Conservation (phyloP, 2,329 filamentous ascomycete genomes). For the Phoma sp. region DNA sequence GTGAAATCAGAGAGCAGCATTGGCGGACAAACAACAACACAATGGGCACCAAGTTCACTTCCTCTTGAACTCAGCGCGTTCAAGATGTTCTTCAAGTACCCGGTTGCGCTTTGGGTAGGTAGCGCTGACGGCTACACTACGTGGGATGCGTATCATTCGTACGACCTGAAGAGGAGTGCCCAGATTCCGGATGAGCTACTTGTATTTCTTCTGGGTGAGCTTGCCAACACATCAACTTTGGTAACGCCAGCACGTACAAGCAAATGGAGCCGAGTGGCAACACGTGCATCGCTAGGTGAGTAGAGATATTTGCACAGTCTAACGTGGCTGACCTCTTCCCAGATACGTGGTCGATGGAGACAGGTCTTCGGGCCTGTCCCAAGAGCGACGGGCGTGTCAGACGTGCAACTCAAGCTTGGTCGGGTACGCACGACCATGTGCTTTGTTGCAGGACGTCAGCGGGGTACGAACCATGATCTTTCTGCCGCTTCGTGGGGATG, state of each 20-base stretch:
- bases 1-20: neutral
- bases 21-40: neutral
- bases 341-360: conserved; percentile 17
- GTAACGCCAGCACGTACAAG: conserved; percentile 1
- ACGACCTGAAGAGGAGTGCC: neutral
- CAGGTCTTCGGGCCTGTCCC: conserved; percentile 3
- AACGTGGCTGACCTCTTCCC: neutral
- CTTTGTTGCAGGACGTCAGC: conserved; percentile 19
- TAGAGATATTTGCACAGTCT: too few relatives aligned
- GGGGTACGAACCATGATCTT: conserved; percentile 21
- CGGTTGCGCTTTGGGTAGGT: conserved; percentile 5
- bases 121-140: neutral
- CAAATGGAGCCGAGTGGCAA: conserved; percentile 8
- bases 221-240: conserved; percentile 5
- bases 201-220: conserved; percentile 4
- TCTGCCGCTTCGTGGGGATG: conserved; percentile 14
- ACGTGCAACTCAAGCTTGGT: too few relatives aligned
- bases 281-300: conserved; percentile 19
- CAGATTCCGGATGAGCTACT: conserved; percentile 4
- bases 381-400: conserved; percentile 13
- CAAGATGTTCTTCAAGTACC: neutral
- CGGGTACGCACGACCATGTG: conserved; percentile 17
- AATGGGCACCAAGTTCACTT: neutral
- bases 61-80: neutral
- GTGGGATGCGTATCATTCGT: conserved; percentile 1